Conservation (phyloP, 2,329 filamentous ascomycete species). For the Botrytis squamosa region DNA sequence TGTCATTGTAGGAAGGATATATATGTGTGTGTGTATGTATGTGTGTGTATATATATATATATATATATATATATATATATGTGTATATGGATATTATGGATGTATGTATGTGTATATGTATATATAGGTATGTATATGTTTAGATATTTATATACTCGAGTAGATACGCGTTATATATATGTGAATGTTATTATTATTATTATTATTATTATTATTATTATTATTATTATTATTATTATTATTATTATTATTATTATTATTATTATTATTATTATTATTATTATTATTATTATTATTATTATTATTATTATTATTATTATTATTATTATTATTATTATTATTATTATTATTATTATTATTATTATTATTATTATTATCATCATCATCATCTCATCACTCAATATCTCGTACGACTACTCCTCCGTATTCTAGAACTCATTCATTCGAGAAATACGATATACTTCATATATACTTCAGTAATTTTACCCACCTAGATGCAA, state of each 20-base stretch:
- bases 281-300: not conserved
- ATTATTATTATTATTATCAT: not conserved
- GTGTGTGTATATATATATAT: no score
- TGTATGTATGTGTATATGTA: no score
- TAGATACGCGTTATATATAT: no score
- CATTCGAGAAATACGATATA: not conserved
- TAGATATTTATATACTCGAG: no score
- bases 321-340: not conserved
- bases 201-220: not conserved
- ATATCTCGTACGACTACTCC: not conserved
- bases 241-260: not conserved
- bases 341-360: not conserved
- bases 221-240: not conserved
- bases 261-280: not conserved
- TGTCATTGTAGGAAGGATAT: not conserved
- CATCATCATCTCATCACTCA: not conserved
- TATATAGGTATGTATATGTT: no score
- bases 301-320: not conserved
- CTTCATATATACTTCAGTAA: not conserved
- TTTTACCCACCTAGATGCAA: no score
- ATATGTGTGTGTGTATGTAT: not conserved
- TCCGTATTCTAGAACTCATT: not conserved
- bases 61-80: no score
- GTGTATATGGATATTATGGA: no score
- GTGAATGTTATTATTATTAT: not conserved